Conservation (phyloP, 2,329 filamentous ascomycete genomes). For the Eutypella sp. region DNA sequence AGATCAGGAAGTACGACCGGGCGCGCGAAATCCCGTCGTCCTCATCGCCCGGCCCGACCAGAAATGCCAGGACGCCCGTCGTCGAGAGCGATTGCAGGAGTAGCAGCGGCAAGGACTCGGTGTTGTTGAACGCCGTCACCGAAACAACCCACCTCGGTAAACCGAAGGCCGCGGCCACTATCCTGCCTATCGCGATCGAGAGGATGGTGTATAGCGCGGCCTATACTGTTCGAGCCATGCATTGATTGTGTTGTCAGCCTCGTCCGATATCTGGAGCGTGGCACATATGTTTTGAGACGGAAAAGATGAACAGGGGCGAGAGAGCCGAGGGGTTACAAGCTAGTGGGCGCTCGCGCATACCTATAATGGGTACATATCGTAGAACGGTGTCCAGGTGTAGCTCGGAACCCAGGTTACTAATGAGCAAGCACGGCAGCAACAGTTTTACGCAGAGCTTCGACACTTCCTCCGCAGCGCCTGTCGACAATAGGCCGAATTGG, state of each 20-base stretch:
- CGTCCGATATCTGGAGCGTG: background rate
- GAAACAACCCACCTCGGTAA: slow-evolving; percentile 22
- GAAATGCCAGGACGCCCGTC: slow-evolving; percentile 43
- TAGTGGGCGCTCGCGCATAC: slow-evolving; percentile 3
- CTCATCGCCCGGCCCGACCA: slow-evolving; percentile 34
- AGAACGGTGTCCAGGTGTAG: slow-evolving; percentile 15
- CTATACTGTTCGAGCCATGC: slow-evolving; percentile 16
- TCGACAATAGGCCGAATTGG: slow-evolving; percentile 18
- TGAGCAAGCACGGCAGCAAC: slow-evolving; percentile 24
- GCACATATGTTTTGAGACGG: background rate
- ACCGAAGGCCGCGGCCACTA: slow-evolving; percentile 12
- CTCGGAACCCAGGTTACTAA: slow-evolving; percentile 23
- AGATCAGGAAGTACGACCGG: slow-evolving; percentile 54
- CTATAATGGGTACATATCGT: slow-evolving; percentile 20
- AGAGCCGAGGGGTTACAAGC: background rate
- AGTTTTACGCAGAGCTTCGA: slow-evolving; percentile 24
- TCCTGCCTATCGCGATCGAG: slow-evolving; percentile 18
- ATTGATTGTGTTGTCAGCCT: background rate
- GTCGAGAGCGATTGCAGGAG: slow-evolving; percentile 38
- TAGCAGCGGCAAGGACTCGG: slow-evolving; percentile 24
- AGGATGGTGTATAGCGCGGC: slow-evolving; percentile 19
- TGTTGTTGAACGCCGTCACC: slow-evolving; percentile 28
- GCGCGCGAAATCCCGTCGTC: slow-evolving; percentile 44
- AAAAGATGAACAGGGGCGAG: background rate
- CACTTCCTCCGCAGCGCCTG: slow-evolving; percentile 18